phyloP scores from a whole-genome alignment of 2,329 filamentous ascomycete species.

The Phyllosticta ampelicida region DNA sequence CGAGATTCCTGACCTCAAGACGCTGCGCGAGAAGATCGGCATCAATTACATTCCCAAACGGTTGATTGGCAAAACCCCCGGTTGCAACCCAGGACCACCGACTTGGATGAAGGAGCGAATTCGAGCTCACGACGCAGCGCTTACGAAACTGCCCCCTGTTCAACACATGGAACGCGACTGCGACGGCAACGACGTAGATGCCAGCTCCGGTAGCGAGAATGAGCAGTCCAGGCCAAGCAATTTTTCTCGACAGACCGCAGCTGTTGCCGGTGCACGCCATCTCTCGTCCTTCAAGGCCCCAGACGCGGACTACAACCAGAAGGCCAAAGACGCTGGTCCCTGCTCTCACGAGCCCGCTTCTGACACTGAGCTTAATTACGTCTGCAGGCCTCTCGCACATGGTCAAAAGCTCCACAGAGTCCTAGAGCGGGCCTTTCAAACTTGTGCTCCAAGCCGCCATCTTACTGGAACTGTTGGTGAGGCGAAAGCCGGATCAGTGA shows the following conservation, averaged over 20 bases:
- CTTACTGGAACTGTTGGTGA: background rate
- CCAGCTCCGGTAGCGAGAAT: background rate
- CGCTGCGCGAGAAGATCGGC: constrained; percentile 54
- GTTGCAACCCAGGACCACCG: background rate
- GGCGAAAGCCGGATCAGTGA: background rate
- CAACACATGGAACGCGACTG: background rate
- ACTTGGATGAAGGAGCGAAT: background rate
- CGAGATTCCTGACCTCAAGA: constrained; percentile 69
- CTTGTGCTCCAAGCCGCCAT: background rate
- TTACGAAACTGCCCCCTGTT: background rate
- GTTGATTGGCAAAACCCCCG: constrained; percentile 24
- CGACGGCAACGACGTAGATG: background rate
- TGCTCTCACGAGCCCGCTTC: background rate
- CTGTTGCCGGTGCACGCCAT: background rate
- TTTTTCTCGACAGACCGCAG: background rate
- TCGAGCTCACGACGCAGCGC: background rate
- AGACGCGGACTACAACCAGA: background rate
- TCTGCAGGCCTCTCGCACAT: background rate
- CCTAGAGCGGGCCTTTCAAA: background rate
- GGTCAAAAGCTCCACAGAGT: background rate
- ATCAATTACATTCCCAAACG: constrained; percentile 47
- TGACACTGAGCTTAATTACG: background rate
- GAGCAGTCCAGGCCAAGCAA: background rate
- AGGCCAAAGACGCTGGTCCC: background rate
- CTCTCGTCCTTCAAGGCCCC: background rate